Conservation (phyloP, 2,329 filamentous ascomycete genomes). For the Exserohilum turcica region DNA sequence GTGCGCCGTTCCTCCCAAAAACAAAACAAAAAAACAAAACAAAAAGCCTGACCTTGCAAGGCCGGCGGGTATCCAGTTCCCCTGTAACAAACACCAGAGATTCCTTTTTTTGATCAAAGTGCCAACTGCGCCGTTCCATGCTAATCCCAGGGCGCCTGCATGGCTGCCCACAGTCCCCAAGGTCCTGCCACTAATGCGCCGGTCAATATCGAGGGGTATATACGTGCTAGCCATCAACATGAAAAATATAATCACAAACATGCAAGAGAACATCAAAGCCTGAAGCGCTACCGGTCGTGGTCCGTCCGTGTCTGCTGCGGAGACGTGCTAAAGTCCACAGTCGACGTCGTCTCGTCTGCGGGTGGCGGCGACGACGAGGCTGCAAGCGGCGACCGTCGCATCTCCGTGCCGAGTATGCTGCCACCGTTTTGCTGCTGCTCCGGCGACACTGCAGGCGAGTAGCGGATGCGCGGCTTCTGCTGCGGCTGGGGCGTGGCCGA, state of each 20-base stretch:
- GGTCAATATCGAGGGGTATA: conserved; percentile 27
- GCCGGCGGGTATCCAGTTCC: conserved; percentile 38
- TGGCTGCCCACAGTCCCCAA: conserved; percentile 12
- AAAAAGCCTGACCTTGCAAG: conserved; percentile 26
- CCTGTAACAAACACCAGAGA: conserved; percentile 16
- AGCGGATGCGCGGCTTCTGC: conserved; percentile 31
- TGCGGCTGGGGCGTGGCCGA: conserved; percentile 19
- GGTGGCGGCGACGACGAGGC: conserved; percentile 1
- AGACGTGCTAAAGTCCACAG: conserved; percentile 10
- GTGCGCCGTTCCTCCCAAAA: conserved; percentile 7
- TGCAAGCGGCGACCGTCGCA: conserved; percentile 6
- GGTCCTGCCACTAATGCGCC: conserved; percentile 27
- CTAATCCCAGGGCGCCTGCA: conserved; percentile 28
- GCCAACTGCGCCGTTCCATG: conserved; percentile 33
- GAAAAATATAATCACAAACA: conserved; percentile 31
- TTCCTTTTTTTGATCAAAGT: conserved; percentile 24
- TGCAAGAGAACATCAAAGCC: conserved; percentile 9
- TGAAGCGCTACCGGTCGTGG: conserved; percentile 36
- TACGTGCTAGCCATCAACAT: conserved; percentile 26
- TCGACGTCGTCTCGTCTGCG: conserved; percentile 7
- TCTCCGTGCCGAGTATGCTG: conserved; percentile 23
- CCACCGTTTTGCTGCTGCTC: conserved; percentile 13
- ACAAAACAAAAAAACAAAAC: not conserved
- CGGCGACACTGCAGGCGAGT: conserved; percentile 25
- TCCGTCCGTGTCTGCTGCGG: conserved; percentile 28